A percentile compares a stretch with the other conserved stretches of the same genome.
Conservation (phyloP, 495 filamentous ascomycete species). For the Tuber microsphaerosporum region DNA sequence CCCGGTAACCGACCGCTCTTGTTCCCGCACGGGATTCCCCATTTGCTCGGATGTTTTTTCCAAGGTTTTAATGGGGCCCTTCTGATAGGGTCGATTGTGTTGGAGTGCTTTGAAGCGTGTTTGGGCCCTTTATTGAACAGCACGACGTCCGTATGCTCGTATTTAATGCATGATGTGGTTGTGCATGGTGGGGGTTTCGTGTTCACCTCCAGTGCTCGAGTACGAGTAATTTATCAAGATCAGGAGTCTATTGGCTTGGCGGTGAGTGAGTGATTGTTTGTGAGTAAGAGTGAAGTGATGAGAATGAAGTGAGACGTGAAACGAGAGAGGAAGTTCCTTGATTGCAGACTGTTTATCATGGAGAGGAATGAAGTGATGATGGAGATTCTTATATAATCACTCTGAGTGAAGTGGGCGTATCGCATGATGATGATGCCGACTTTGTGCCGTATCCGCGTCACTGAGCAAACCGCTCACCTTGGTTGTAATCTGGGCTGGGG, state of each 20-base stretch:
- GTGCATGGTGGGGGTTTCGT: neutral
- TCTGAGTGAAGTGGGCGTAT: neutral
- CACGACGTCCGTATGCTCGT: neutral
- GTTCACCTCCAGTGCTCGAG: neutral
- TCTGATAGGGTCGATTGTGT: neutral
- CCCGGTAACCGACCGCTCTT: neutral
- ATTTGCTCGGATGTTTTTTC: neutral
- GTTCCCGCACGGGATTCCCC: neutral
- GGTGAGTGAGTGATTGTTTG: neutral
- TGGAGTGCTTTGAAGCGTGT: neutral
- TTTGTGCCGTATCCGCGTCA: too few species aligned
- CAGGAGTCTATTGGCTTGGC: neutral
- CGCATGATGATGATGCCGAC: neutral
- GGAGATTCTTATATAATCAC: neutral
- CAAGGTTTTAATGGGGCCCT: neutral
- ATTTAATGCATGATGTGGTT: conserved; percentile 2
- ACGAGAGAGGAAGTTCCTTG: neutral
- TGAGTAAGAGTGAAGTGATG: neutral
- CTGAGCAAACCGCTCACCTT: too few species aligned
- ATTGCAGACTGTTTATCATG: neutral
- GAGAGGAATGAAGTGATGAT: neutral
- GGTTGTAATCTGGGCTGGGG: too few species aligned
- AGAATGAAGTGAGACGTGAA: neutral
- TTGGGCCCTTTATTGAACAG: neutral
- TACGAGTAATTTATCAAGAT: neutral